Percentiles rank a stretch among this genome's conserved stretches.
Evolutionary conservation across 2,329 filamentous ascomycete species (phyloP).

Genomic region (Ceratocystis diversiconidia): DNA sequence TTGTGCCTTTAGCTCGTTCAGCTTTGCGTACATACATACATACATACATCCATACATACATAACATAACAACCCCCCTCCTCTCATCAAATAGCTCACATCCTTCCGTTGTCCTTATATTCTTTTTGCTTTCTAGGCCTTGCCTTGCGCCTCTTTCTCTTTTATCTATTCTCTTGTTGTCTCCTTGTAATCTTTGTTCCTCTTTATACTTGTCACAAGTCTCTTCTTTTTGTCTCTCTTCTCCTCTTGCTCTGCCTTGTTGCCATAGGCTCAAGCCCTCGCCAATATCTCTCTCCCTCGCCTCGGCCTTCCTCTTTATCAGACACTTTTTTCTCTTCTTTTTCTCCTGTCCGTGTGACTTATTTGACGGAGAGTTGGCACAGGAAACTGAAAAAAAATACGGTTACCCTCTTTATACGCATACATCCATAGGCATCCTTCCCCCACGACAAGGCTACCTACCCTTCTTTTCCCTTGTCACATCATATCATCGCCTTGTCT

Average conservation of each 20-base stretch:
- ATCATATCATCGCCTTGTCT: background rate
- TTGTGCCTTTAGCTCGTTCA: background rate
- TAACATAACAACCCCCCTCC: background rate
- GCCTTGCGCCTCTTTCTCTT: background rate
- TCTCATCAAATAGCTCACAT: background rate
- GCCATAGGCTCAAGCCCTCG: background rate
- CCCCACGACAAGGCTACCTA: background rate
- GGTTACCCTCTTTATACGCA: background rate
- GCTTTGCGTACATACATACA: background rate
- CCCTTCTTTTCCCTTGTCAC: background rate
- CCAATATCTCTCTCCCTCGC: background rate
- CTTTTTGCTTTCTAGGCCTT: background rate
- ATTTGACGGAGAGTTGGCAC: background rate
- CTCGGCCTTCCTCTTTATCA: background rate
- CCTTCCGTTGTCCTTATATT: slow-evolving; percentile 6
- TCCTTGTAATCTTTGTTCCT: background rate
- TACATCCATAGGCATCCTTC: background rate
- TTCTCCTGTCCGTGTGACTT: background rate
- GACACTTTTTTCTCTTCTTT: background rate
- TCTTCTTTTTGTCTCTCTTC: background rate
- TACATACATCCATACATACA: background rate
- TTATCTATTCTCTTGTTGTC: background rate
- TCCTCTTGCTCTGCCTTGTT: background rate
- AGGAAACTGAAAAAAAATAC: background rate
- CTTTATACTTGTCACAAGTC: background rate